Conservation (phyloP, 2,329 filamentous ascomycete genomes). For the Neopestalotiopsis clavispora region DNA sequence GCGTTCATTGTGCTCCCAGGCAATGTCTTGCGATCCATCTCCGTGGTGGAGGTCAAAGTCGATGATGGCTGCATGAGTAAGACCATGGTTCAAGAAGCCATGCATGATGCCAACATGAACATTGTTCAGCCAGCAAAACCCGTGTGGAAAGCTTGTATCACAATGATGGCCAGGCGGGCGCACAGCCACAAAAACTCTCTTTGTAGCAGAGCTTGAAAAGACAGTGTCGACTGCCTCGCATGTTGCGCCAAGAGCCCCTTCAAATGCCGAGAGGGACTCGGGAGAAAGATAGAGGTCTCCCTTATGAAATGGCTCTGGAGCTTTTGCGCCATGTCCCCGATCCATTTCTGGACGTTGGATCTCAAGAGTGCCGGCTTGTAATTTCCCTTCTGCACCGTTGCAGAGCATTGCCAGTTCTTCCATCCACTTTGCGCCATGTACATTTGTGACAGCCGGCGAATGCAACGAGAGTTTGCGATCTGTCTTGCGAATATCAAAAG, state of each 20-base stretch:
- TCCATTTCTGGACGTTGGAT: slow-evolving; percentile 71
- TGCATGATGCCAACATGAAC: slow-evolving; percentile 97
- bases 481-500: slow-evolving; percentile 87
- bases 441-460: slow-evolving; percentile 81
- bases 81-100: slow-evolving; percentile 78
- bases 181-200: slow-evolving; percentile 87
- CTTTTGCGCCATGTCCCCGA: slow-evolving; percentile 45
- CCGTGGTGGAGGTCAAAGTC: slow-evolving; percentile 93
- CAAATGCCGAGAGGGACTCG: slow-evolving; percentile 84
- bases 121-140: slow-evolving; percentile 99
- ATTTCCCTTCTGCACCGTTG: slow-evolving; percentile 74
- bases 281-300: slow-evolving; percentile 90
- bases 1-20: slow-evolving; percentile 87
- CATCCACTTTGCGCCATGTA: slow-evolving; percentile 95
- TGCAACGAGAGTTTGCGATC: slow-evolving; percentile 71
- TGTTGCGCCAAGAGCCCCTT: slow-evolving; percentile 90
- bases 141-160: slow-evolving; percentile 85
- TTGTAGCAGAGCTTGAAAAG: slow-evolving; percentile 66
- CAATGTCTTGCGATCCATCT: slow-evolving; percentile 92
- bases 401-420: slow-evolving; percentile 87
- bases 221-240: slow-evolving; percentile 91
- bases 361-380: slow-evolving; percentile 78
- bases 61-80: slow-evolving; percentile 93
- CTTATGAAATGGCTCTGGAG: slow-evolving; percentile 71
- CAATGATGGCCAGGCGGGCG: slow-evolving; percentile 96